Evolutionary conservation across 371 early-diverging fungal species (phyloP).

Genomic region (Rhizomucor miehei): DNA sequence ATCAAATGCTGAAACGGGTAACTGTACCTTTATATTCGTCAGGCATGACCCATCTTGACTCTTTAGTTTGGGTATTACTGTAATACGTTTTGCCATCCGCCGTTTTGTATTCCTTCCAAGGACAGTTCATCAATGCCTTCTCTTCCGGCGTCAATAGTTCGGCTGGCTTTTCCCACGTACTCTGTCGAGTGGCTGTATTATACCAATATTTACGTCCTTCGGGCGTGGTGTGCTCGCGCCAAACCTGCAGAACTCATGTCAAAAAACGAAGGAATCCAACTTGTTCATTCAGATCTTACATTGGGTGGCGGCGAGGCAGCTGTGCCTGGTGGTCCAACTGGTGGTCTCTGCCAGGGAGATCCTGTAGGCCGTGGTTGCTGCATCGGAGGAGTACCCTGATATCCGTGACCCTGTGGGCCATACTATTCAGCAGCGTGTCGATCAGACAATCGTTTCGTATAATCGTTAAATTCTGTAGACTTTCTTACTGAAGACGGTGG

Average conservation of each 20-base stretch:
- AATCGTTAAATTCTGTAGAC: too few species aligned
- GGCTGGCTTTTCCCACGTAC: slow-evolving; percentile 94
- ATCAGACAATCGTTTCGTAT: too few species aligned
- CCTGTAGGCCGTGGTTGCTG: too few species aligned
- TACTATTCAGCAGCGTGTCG: too few species aligned
- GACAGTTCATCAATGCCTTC: slow-evolving; percentile 62
- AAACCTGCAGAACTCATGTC: slow-evolving; percentile 28
- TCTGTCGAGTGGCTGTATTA: slow-evolving; percentile 76
- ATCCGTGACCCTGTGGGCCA: too few species aligned
- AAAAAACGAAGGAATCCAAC: background rate
- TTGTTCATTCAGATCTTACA: too few species aligned
- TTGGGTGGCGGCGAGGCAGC: too few species aligned
- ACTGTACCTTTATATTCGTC: slow-evolving; percentile 63
- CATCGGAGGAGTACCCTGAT: too few species aligned
- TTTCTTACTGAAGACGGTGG: too few species aligned
- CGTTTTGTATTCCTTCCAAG: slow-evolving; percentile 89
- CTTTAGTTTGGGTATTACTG: slow-evolving; percentile 78
- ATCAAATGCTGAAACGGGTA: background rate
- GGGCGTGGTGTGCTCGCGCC: slow-evolving; percentile 77
- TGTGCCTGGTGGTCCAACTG: too few species aligned
- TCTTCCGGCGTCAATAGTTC: slow-evolving; percentile 86
- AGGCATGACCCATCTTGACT: slow-evolving; percentile 87
- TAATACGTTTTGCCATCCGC: slow-evolving; percentile 89
- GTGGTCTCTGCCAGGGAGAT: too few species aligned
- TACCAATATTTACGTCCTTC: slow-evolving; percentile 88